These are phyloP conservation scores for Colletotrichum gloeosporioides DNA, from an alignment of 2,329 filamentous ascomycete species.

Conservation along the genomic window DNA sequence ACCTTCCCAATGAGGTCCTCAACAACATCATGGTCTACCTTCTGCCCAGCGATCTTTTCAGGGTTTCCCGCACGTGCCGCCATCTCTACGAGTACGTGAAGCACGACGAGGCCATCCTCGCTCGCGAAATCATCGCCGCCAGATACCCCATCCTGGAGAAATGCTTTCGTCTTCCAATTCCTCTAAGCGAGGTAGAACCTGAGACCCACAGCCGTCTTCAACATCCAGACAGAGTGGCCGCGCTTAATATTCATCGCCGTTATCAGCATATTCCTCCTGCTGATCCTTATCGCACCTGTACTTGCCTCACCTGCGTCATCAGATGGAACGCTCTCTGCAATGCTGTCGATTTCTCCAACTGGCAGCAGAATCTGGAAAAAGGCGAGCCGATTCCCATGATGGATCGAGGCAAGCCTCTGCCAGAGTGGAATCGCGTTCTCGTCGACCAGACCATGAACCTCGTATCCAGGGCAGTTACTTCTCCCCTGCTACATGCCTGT, in stretches of 20 bases:
- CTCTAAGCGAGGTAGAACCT: constrained; percentile 44
- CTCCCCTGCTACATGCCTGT: constrained; percentile 56
- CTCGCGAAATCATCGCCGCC: constrained; percentile 43
- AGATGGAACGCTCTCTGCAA: constrained; percentile 62
- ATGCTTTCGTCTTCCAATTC: constrained; percentile 56
- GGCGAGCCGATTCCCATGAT: constrained; percentile 59
- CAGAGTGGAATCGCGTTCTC: constrained; percentile 56
- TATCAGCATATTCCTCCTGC: constrained; percentile 57
- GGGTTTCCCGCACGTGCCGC: constrained; percentile 46
- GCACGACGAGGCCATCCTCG: constrained; percentile 47
- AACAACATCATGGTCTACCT: constrained; percentile 51
- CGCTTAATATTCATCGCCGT: constrained; percentile 50
- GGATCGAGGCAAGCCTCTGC: constrained; percentile 45
- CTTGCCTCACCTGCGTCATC: constrained; percentile 60
- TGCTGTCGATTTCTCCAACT: constrained; percentile 61
- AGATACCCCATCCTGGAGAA: constrained; percentile 56
- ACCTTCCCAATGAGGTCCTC: constrained; percentile 59
- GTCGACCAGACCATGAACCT: constrained; percentile 46
- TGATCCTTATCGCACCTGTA: constrained; percentile 55
- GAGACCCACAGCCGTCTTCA: constrained; percentile 42
- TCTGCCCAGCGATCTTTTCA: constrained; percentile 55
- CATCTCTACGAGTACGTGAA: constrained; percentile 47
- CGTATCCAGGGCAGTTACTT: constrained; percentile 49
- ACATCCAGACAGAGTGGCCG: constrained; percentile 44
- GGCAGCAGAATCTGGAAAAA: constrained; percentile 56